Percentiles rank a stretch among this genome's conserved stretches.
These are phyloP conservation scores for Colletotrichum paranaense DNA, from an alignment of 2,329 filamentous ascomycete genomes.

Conservation along the genomic window DNA sequence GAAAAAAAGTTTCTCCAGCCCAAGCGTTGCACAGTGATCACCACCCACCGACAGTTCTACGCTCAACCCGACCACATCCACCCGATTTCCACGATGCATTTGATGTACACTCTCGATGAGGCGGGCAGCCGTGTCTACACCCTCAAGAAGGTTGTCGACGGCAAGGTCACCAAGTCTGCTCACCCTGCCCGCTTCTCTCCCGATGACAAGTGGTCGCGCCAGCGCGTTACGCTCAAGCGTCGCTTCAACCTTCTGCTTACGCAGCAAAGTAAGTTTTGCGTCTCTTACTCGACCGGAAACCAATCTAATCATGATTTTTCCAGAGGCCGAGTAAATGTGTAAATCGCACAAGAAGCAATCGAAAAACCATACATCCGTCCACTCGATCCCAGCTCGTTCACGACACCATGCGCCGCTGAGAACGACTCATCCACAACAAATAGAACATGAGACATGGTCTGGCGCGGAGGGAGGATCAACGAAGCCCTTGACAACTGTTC, in stretches of 20 bases:
- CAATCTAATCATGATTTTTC: not conserved
- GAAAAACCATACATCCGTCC: conserved; percentile 6
- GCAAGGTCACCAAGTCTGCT: conserved; percentile 93
- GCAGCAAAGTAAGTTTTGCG: conserved; percentile 69
- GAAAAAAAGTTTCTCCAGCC: conserved; percentile 21
- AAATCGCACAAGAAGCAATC: not conserved
- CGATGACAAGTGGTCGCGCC: conserved; percentile 98
- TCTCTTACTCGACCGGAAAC: too few species aligned
- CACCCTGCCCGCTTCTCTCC: conserved; percentile 97
- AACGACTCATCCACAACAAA: conserved; percentile 1
- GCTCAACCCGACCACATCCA: not conserved
- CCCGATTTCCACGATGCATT: conserved; percentile 25
- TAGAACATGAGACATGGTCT: not conserved
- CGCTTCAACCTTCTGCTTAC: conserved; percentile 89
- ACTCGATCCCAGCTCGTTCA: conserved; percentile 1
- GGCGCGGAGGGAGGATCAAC: not conserved
- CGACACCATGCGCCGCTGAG: not conserved
- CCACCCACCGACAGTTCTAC: not conserved
- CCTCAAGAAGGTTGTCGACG: conserved; percentile 89
- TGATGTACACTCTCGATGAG: conserved; percentile 82
- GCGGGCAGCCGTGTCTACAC: conserved; percentile 93
- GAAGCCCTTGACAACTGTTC: not conserved
- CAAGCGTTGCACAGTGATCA: not conserved
- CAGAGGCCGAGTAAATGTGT: conserved; percentile 11
- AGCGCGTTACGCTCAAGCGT: conserved; percentile 95